Percentiles rank a stretch among this genome's conserved stretches.
Conservation (phyloP, 129 eudicot genomes). For the Saposhnikovia divaricata region DNA sequence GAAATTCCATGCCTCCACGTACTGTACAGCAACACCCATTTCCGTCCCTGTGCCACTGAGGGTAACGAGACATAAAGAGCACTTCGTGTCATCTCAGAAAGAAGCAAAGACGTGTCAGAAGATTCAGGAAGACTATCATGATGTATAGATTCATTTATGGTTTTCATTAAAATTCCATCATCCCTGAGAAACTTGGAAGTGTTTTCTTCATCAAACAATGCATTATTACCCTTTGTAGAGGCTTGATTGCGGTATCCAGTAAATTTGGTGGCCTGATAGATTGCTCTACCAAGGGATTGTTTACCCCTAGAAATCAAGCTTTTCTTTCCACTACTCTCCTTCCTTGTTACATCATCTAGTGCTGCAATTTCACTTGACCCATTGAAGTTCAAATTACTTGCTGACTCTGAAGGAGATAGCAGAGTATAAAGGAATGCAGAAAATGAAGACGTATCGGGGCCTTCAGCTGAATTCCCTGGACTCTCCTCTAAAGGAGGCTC, state of each 20-base stretch:
- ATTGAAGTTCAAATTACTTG: slow-evolving; percentile 21
- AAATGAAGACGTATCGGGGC: slow-evolving; percentile 97
- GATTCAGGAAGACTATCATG: slow-evolving; percentile 59
- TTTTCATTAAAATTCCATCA: slow-evolving; percentile 41
- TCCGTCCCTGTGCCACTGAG: slow-evolving; percentile 67
- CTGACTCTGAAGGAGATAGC: slow-evolving; percentile 49
- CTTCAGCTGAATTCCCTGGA: slow-evolving; percentile 47
- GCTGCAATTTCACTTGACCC: slow-evolving; percentile 26
- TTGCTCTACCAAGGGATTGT: slow-evolving; percentile 63
- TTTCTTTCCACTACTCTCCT: slow-evolving; percentile 60
- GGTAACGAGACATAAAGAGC: slow-evolving; percentile 74
- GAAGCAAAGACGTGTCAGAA: slow-evolving; percentile 90
- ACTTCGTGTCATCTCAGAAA: slow-evolving; percentile 61
- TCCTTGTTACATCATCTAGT: slow-evolving; percentile 27
- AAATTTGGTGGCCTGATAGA: slow-evolving; percentile 54
- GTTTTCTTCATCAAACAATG: slow-evolving; percentile 31
- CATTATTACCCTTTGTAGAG: slow-evolving; percentile 41
- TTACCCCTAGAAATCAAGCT: slow-evolving; percentile 73
- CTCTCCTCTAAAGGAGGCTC: slow-evolving; percentile 49
- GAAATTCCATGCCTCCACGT: no score
- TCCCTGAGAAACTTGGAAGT: slow-evolving; percentile 21
- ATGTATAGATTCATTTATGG: slow-evolving; percentile 23
- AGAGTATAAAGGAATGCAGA: slow-evolving; percentile 83
- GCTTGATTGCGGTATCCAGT: slow-evolving; percentile 52
- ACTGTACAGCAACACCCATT: slow-evolving; percentile 85